Conservation (phyloP, 176 grass and related monocot species). For the Areca catechu region DNA sequence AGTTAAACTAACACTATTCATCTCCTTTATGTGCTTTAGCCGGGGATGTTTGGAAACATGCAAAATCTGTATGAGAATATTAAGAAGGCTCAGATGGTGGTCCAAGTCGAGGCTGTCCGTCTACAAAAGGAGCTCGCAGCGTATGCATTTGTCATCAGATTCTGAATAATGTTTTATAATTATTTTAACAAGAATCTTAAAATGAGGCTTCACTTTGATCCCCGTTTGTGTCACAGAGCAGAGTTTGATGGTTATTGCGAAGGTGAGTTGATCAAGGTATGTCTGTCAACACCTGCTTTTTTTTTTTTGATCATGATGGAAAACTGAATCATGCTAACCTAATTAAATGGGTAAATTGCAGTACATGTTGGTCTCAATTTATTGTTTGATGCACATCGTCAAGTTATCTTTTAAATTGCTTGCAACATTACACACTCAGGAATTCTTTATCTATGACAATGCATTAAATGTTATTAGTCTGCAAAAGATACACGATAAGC, state of each 20-base stretch:
- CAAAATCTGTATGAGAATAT: conserved; percentile 98
- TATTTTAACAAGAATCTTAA: neutral
- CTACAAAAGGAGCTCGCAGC: conserved; percentile 97
- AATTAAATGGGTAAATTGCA: too few relatives aligned
- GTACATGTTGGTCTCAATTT: too few relatives aligned
- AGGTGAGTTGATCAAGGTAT: conserved; percentile 98
- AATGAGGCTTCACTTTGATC: conserved; percentile 3
- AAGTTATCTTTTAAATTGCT: too few relatives aligned
- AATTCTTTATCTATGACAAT: too few relatives aligned
- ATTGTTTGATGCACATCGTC: too few relatives aligned
- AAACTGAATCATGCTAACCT: neutral
- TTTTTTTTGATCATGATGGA: neutral
- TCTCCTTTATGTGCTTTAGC: conserved; percentile 33
- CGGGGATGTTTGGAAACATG: conserved; percentile 87
- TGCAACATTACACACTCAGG: too few relatives aligned
- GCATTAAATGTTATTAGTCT: too few relatives aligned
- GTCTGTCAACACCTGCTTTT: neutral
- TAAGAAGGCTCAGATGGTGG: conserved; percentile 98
- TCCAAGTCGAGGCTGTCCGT: conserved; percentile 95
- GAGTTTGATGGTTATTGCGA: conserved; percentile 99
- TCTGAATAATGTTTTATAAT: conserved; percentile 17
- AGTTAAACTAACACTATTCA: conserved; percentile 3
- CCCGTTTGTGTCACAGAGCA: conserved; percentile 38
- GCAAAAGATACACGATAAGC: too few relatives aligned
- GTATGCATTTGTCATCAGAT: conserved; percentile 42